phyloP scores from a whole-genome alignment of 306 rosid genomes.

The Quercus rubra region DNA sequence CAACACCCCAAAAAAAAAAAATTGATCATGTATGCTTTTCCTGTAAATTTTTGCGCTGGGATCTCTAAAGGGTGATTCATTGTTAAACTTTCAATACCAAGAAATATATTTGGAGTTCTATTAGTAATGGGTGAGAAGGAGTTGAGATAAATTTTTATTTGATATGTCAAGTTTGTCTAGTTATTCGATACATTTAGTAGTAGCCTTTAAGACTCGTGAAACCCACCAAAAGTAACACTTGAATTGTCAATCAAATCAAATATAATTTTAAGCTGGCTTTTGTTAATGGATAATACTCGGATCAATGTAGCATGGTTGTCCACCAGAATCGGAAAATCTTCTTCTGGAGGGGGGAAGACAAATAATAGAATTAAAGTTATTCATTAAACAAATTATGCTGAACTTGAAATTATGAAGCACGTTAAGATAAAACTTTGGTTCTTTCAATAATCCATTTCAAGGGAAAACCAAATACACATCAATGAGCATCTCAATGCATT shows the following conservation, averaged over 20 bases:
- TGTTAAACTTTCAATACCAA: no score
- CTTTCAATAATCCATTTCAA: background rate
- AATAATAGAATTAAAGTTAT: background rate
- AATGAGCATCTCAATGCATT: constrained; percentile 10
- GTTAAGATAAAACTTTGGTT: background rate
- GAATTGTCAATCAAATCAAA: background rate
- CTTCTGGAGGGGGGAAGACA: background rate
- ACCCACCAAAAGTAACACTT: background rate
- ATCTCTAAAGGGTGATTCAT: no score
- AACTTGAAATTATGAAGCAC: constrained; percentile 2
- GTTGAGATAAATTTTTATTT: no score
- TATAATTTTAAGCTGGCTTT: no score
- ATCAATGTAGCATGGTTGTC: background rate
- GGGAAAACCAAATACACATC: constrained; percentile 7
- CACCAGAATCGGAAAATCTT: background rate
- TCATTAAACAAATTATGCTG: background rate
- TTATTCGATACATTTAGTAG: no score
- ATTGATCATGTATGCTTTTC: background rate
- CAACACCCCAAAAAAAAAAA: background rate
- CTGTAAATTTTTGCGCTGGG: no score
- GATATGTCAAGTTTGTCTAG: no score
- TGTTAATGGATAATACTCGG: background rate
- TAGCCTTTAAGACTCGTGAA: no score
- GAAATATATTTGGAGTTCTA: no score
- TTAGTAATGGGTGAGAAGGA: no score